Conservation (phyloP, 495 filamentous ascomycete genomes). For the Podospora appendiculata region DNA sequence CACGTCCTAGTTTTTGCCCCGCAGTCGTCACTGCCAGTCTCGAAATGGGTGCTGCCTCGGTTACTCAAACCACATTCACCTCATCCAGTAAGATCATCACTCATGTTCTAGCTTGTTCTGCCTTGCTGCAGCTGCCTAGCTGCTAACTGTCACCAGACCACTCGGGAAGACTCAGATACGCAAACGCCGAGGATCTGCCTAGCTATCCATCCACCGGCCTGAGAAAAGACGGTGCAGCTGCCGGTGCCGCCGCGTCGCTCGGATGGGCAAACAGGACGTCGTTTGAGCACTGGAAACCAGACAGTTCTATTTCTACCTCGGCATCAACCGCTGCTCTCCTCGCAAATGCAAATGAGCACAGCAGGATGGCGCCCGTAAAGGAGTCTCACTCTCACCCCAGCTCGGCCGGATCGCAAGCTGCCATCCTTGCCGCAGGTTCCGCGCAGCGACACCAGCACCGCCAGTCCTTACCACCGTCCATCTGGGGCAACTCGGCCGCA, state of each 20-base stretch:
- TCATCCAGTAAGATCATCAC: conserved; percentile 2
- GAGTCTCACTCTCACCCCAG: conserved; percentile 48
- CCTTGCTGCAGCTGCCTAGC: background rate
- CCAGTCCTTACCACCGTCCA: conserved; percentile 26
- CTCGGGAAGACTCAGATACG: conserved; percentile 57
- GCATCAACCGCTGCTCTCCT: conserved; percentile 61
- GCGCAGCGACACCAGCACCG: conserved; percentile 44
- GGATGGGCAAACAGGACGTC: conserved; percentile 62
- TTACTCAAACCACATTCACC: conserved; percentile 4
- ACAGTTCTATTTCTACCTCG: conserved; percentile 42
- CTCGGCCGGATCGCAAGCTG: conserved; percentile 62
- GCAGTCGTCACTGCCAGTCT: background rate
- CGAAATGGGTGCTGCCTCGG: conserved; percentile 3
- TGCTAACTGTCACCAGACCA: conserved; percentile 12
- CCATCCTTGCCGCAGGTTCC: conserved; percentile 53
- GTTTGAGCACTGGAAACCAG: conserved; percentile 52
- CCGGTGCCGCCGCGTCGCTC: conserved; percentile 63
- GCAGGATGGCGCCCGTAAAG: conserved; percentile 47
- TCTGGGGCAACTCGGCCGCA: conserved; percentile 52
- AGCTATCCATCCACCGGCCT: conserved; percentile 60
- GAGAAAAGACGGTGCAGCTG: conserved; percentile 53
- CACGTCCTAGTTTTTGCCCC: too few relatives aligned
- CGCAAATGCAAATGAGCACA: conserved; percentile 48
- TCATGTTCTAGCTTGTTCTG: background rate
- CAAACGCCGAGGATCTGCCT: conserved; percentile 58